phyloP scores from a whole-genome alignment of 306 rosid genomes.

The Rosa lucieae region DNA sequence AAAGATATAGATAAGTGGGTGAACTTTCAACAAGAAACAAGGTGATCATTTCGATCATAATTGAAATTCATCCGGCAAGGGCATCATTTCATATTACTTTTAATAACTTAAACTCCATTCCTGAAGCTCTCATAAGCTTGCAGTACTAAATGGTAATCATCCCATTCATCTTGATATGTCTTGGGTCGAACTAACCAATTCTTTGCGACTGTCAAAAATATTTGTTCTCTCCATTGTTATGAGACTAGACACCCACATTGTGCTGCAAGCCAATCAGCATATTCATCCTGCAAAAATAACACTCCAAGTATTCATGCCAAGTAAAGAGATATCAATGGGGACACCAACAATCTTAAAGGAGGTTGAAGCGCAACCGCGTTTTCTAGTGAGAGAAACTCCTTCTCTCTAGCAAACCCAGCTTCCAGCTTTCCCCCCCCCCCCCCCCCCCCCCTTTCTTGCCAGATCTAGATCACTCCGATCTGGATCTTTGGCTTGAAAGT shows the following conservation, averaged over 20 bases:
- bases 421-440: no score
- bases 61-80: not conserved
- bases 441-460: no score
- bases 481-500: no score
- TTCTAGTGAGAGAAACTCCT: no score
- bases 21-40: no score
- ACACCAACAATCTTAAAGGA: no score
- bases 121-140: constrained; percentile 50
- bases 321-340: no score
- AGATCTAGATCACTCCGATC: no score
- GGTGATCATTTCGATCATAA: not conserved
- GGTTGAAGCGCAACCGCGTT: no score
- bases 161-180: constrained; percentile 74
- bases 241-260: constrained; percentile 44
- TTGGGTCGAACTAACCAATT: constrained; percentile 33
- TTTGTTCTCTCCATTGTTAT: constrained; percentile 68
- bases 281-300: constrained; percentile 49
- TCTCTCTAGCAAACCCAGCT: no score
- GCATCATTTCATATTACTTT: not conserved
- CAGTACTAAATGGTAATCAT: constrained; percentile 46
- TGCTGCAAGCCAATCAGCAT: constrained; percentile 61
- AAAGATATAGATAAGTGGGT: no score
- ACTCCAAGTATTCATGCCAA: not conserved
- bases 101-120: not conserved
- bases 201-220: constrained; percentile 35